Conservation (phyloP, 2,329 filamentous ascomycete genomes). For the Fusarium solani-melongenae region DNA sequence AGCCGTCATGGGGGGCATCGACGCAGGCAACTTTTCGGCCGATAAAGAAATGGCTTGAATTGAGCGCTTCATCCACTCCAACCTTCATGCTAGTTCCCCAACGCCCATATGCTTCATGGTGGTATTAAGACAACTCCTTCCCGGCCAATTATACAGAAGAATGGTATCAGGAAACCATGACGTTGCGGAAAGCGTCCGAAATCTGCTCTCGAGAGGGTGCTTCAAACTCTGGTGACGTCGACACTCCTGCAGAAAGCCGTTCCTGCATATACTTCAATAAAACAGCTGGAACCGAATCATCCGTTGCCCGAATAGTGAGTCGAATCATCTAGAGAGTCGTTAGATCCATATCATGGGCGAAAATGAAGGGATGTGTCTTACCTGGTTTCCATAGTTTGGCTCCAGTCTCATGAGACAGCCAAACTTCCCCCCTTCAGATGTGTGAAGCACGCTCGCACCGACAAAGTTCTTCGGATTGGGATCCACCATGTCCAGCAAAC, state of each 20-base stretch:
- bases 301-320: constrained; percentile 91
- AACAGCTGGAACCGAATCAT: constrained; percentile 85
- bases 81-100: constrained; percentile 42
- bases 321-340: constrained; percentile 81
- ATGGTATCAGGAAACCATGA: constrained; percentile 59
- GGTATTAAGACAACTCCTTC: constrained; percentile 43
- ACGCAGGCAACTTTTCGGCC: constrained; percentile 31
- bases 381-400: constrained; percentile 92
- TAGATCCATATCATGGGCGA: constrained; percentile 11
- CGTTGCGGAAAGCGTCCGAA: constrained; percentile 65
- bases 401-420: constrained; percentile 93
- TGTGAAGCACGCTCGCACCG: constrained; percentile 88
- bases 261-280: constrained; percentile 90
- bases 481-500: constrained; percentile 85
- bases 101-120: constrained; percentile 48
- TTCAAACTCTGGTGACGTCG: constrained; percentile 52
- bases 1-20: constrained; percentile 11
- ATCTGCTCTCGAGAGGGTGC: constrained; percentile 62
- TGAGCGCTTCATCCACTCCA: constrained; percentile 36
- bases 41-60: constrained; percentile 34
- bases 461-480: constrained; percentile 95
- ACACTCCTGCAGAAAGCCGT: constrained; percentile 70
- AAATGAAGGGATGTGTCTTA: constrained; percentile 60
- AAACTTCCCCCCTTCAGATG: constrained; percentile 86
- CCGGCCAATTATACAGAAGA: constrained; percentile 39